Evolutionary conservation across 1,284 basidiomycete genomes (phyloP).

Genomic region (Anthracocystis walkeri): DNA sequence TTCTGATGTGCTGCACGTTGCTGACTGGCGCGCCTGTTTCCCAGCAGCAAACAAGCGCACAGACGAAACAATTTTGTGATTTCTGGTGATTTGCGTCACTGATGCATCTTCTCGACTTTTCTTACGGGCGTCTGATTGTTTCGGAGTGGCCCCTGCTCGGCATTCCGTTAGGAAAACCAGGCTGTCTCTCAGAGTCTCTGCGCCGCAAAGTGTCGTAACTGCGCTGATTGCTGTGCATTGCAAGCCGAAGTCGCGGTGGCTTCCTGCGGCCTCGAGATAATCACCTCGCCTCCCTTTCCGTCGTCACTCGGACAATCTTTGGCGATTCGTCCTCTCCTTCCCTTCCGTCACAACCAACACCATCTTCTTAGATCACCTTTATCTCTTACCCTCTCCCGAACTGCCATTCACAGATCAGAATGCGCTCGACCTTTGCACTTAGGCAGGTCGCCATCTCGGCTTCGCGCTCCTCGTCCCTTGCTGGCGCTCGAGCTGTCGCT

Average conservation of each 20-base stretch:
- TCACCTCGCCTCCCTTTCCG: too few species aligned
- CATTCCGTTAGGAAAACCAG: too few species aligned
- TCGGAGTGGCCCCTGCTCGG: neutral
- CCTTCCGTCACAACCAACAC: constrained; percentile 7
- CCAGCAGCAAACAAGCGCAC: neutral
- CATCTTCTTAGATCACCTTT: neutral
- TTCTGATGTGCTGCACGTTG: neutral
- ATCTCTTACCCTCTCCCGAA: neutral
- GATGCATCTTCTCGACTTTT: constrained; percentile 2
- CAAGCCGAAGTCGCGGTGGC: too few species aligned
- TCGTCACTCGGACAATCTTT: too few species aligned
- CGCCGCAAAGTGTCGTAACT: neutral
- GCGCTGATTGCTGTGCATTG: neutral
- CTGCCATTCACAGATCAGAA: constrained; percentile 10
- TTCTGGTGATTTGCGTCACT: constrained; percentile 3
- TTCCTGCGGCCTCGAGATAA: neutral
- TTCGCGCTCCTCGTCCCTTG: constrained; percentile 35
- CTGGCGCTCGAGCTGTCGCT: constrained; percentile 18
- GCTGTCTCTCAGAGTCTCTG: neutral
- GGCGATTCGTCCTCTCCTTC: neutral
- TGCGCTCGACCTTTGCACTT: constrained; percentile 46
- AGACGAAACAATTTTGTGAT: neutral
- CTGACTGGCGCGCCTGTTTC: neutral
- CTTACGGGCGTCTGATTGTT: neutral
- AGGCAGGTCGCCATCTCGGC: constrained; percentile 47